Percentiles rank a stretch among this genome's conserved stretches.
Conservation (phyloP, 2,329 filamentous ascomycete genomes). For the Ophiocordyceps robertsii region DNA sequence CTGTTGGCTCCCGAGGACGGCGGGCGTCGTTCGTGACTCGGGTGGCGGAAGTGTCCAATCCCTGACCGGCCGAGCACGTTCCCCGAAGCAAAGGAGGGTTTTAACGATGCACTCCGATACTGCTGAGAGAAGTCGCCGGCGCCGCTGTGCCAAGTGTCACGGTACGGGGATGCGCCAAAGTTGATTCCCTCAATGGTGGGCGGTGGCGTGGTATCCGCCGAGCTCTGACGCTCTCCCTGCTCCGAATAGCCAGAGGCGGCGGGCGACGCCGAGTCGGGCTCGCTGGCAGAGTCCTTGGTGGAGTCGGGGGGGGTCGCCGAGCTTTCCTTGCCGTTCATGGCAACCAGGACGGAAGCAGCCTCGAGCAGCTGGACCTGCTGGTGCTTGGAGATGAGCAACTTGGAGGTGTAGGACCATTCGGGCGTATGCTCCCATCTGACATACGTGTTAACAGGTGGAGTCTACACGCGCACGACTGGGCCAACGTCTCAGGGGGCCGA, state of each 20-base stretch:
- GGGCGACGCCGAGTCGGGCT: slow-evolving; percentile 71
- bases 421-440: slow-evolving; percentile 97
- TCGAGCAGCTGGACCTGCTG: slow-evolving; percentile 97
- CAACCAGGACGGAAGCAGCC: slow-evolving; percentile 87
- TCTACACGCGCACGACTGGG: background rate
- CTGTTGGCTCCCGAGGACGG: slow-evolving; percentile 65
- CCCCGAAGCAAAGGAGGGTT: slow-evolving; percentile 26
- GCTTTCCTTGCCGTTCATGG: slow-evolving; percentile 57
- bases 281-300: slow-evolving; percentile 58
- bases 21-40: slow-evolving; percentile 63
- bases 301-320: slow-evolving; percentile 51
- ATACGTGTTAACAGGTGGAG: slow-evolving; percentile 2
- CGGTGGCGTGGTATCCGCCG: slow-evolving; percentile 83
- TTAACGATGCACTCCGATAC: slow-evolving; percentile 38
- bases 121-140: slow-evolving; percentile 56
- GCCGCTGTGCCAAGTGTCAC: slow-evolving; percentile 46
- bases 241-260: slow-evolving; percentile 72
- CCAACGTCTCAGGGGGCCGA: slow-evolving; percentile 6
- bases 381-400: slow-evolving; percentile 96
- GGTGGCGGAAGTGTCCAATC: slow-evolving; percentile 52
- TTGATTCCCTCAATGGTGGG: slow-evolving; percentile 56
- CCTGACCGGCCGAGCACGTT: slow-evolving; percentile 33
- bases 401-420: slow-evolving; percentile 94
- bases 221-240: slow-evolving; percentile 64
- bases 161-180: slow-evolving; percentile 35